Evolutionary conservation across 108 stramenopile genomes (phyloP).

Genomic region (Cylindrotheca closterium): DNA sequence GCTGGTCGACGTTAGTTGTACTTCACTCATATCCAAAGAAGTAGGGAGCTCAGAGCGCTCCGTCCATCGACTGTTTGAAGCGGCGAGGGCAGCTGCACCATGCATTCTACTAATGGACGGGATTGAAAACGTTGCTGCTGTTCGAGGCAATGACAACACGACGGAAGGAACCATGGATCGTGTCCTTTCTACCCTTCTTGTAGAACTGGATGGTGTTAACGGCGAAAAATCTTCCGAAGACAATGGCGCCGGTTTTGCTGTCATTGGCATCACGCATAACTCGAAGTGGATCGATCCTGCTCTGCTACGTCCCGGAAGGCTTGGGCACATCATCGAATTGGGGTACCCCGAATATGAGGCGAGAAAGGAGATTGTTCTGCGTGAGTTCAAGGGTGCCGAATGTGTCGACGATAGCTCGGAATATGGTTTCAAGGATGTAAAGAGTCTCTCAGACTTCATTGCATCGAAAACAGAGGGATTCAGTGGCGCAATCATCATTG

Average conservation of each 20-base stretch:
- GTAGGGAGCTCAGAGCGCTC: slow-evolving; percentile 81
- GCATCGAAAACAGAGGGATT: slow-evolving; percentile 53
- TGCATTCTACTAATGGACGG: slow-evolving; percentile 84
- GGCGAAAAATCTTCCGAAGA: background rate
- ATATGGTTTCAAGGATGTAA: slow-evolving; percentile 31
- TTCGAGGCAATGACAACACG: slow-evolving; percentile 80
- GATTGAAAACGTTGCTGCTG: slow-evolving; percentile 79
- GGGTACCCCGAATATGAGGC: slow-evolving; percentile 52
- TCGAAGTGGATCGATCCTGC: slow-evolving; percentile 74
- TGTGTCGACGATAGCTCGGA: slow-evolving; percentile 32
- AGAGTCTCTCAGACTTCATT: slow-evolving; percentile 37
- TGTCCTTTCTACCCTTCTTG: slow-evolving; percentile 77
- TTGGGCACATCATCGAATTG: slow-evolving; percentile 58
- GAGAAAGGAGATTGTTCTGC: slow-evolving; percentile 40
- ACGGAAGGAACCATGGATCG: slow-evolving; percentile 90
- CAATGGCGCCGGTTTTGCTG: slow-evolving; percentile 38
- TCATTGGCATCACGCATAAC: slow-evolving; percentile 82
- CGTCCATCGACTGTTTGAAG: slow-evolving; percentile 55
- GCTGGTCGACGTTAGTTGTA: slow-evolving; percentile 82
- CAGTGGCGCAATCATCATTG: slow-evolving; percentile 64
- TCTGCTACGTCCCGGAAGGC: slow-evolving; percentile 70
- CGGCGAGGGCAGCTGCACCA: slow-evolving; percentile 73
- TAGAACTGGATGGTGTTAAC: slow-evolving; percentile 82
- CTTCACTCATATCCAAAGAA: slow-evolving; percentile 85
- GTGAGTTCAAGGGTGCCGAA: slow-evolving; percentile 31